Evolutionary conservation across 495 filamentous ascomycete genomes (phyloP).

Genomic region (Hypoxylon rickii): DNA sequence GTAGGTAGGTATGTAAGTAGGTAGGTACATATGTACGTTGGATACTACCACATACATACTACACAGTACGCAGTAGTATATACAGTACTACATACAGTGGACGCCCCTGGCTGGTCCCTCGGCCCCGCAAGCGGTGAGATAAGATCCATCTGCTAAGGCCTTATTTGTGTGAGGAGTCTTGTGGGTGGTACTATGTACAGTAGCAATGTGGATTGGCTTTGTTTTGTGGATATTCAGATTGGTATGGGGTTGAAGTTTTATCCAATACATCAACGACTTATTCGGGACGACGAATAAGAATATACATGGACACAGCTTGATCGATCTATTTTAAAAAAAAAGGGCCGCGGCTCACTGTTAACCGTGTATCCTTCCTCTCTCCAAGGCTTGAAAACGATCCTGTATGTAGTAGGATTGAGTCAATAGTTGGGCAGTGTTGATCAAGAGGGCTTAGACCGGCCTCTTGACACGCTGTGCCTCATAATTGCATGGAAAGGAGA

Average conservation of each 20-base stretch:
- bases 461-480: slow-evolving; percentile 10
- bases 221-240: no score
- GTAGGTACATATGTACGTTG: not conserved
- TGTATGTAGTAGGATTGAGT: not conserved
- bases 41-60: not conserved
- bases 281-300: not conserved
- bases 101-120: no score
- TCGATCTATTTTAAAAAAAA: no score
- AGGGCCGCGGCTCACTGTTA: no score
- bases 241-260: not conserved
- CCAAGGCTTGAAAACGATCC: no score
- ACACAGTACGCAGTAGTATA: not conserved
- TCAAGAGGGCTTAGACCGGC: slow-evolving; percentile 18
- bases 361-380: no score
- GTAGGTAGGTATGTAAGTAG: no score
- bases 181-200: slow-evolving; percentile 17
- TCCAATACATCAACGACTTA: slow-evolving; percentile 23
- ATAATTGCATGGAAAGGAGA: slow-evolving; percentile 2
- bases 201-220: slow-evolving; percentile 8
- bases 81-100: no score
- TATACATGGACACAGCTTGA: slow-evolving; percentile 10
- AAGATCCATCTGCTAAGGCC: slow-evolving; percentile 20
- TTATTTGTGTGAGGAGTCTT: slow-evolving; percentile 10
- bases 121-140: slow-evolving; percentile 32
- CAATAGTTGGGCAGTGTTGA: not conserved